phyloP scores from a whole-genome alignment of 1,139 yeast species.

The Arxiozyma telluris region DNA sequence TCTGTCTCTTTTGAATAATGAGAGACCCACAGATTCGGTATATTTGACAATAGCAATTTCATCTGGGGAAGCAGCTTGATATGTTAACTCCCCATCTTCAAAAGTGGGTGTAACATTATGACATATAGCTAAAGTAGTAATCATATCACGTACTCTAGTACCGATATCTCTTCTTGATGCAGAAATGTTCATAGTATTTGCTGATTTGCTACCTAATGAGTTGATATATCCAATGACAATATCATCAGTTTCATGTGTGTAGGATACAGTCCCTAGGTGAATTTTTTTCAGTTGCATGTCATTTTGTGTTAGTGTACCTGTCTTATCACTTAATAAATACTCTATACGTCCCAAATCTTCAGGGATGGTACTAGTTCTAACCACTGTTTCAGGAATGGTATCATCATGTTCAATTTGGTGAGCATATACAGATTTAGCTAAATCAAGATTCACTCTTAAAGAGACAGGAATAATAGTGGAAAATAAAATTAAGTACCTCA shows the following conservation, averaged over 20 bases:
- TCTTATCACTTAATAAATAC: conserved; percentile 84
- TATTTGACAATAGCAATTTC: conserved; percentile 95
- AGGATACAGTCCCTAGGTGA: conserved; percentile 86
- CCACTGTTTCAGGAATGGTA: conserved; percentile 77
- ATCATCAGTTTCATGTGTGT: conserved; percentile 87
- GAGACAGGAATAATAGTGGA: conserved; percentile 96
- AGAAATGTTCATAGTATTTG: conserved; percentile 20
- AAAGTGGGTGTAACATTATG: conserved; percentile 90
- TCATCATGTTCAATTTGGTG: conserved; percentile 85
- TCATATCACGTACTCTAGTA: conserved; percentile 66
- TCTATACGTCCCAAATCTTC: conserved; percentile 96
- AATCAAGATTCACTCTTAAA: conserved; percentile 82
- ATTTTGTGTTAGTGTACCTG: conserved; percentile 95
- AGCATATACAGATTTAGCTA: conserved; percentile 94
- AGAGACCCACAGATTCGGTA: conserved; percentile 77
- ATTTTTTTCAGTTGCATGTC: conserved; percentile 95
- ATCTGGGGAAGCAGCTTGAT: conserved; percentile 98
- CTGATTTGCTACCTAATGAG: conserved; percentile 15
- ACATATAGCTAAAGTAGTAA: conserved; percentile 77
- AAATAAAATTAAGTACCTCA: conserved; percentile 83
- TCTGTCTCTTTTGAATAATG: conserved; percentile 74
- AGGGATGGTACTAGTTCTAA: conserved; percentile 94
- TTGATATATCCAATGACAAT: conserved; percentile 66
- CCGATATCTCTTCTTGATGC: conserved; percentile 58
- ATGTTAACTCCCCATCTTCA: conserved; percentile 58